Evolutionary conservation across 495 filamentous ascomycete genomes (phyloP).

Genomic region (Penicillium mononematosum): DNA sequence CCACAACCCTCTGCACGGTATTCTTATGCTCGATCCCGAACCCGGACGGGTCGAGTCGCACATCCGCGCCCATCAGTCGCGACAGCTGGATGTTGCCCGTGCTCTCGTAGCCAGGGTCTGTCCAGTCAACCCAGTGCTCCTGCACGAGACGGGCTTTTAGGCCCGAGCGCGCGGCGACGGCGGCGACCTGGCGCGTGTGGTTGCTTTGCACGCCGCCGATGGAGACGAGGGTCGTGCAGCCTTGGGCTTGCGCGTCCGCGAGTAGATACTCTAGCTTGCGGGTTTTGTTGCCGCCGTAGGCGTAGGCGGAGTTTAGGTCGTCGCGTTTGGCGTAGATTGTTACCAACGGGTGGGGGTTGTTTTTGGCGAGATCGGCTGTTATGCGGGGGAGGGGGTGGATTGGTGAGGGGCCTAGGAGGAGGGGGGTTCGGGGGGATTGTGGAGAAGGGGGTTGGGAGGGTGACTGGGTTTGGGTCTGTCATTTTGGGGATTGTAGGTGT

Average conservation of each 20-base stretch:
- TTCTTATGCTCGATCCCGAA: conserved; percentile 63
- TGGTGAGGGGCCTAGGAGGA: conserved; percentile 59
- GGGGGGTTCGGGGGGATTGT: conserved; percentile 53
- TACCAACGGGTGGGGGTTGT: conserved; percentile 31
- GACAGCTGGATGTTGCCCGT: conserved; percentile 65
- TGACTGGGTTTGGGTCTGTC: conserved; percentile 8
- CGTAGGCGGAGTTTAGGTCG: conserved; percentile 60
- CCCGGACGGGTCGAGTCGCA: conserved; percentile 46
- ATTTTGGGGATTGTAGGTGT: neutral
- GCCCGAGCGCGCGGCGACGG: conserved; percentile 51
- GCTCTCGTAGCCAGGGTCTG: conserved; percentile 48
- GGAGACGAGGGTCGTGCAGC: conserved; percentile 55
- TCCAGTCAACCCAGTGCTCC: conserved; percentile 62
- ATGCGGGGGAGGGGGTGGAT: conserved; percentile 60
- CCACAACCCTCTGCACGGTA: conserved; percentile 45
- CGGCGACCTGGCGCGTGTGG: conserved; percentile 63
- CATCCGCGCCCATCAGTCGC: conserved; percentile 59
- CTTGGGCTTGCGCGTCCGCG: conserved; percentile 54
- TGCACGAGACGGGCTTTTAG: conserved; percentile 56
- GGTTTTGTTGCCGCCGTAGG: conserved; percentile 66
- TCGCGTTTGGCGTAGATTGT: conserved; percentile 63
- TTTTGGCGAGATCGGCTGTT: conserved; percentile 50
- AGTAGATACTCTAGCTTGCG: conserved; percentile 64
- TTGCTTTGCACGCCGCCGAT: conserved; percentile 67
- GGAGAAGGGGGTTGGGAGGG: conserved; percentile 57